Conservation (phyloP, 2,329 filamentous ascomycete species). For the Ceratocystis cacaofunesta region DNA sequence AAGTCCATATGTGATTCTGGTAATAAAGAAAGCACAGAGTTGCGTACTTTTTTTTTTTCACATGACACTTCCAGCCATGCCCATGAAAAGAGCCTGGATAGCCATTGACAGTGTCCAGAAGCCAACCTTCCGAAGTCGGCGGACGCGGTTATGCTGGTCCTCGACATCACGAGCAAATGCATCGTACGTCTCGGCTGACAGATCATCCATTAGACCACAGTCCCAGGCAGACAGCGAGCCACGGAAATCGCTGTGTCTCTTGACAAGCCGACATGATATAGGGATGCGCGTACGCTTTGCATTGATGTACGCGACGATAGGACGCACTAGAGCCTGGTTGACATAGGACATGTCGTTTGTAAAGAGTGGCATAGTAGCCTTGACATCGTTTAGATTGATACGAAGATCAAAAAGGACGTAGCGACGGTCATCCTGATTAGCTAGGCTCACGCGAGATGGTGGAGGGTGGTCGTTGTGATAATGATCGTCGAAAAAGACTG, state of each 20-base stretch:
- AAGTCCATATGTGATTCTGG: neutral
- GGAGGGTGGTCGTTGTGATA: slow-evolving; percentile 15
- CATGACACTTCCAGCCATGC: slow-evolving; percentile 70
- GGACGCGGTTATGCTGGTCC: slow-evolving; percentile 70
- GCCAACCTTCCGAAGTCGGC: slow-evolving; percentile 86
- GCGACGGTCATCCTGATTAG: slow-evolving; percentile 45
- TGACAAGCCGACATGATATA: slow-evolving; percentile 86
- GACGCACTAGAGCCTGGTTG: slow-evolving; percentile 85
- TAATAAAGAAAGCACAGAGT: neutral
- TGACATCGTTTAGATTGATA: slow-evolving; percentile 90
- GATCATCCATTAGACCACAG: slow-evolving; percentile 82
- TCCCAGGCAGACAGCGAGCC: slow-evolving; percentile 92
- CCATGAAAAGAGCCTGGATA: slow-evolving; percentile 86
- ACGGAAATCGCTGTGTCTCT: slow-evolving; percentile 76
- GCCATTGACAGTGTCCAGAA: slow-evolving; percentile 90
- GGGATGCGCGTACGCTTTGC: slow-evolving; percentile 89
- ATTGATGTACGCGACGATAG: slow-evolving; percentile 97
- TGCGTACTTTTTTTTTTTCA: slow-evolving; percentile 21
- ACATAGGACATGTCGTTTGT: slow-evolving; percentile 85
- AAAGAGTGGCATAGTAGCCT: slow-evolving; percentile 84
- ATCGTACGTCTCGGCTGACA: slow-evolving; percentile 84
- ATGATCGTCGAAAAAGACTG: slow-evolving; percentile 15
- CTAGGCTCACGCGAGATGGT: neutral
- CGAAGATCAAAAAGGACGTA: slow-evolving; percentile 88
- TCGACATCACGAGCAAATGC: slow-evolving; percentile 86